Conservation (phyloP, 176 grass and related monocot genomes). For the Typha latifolia region DNA sequence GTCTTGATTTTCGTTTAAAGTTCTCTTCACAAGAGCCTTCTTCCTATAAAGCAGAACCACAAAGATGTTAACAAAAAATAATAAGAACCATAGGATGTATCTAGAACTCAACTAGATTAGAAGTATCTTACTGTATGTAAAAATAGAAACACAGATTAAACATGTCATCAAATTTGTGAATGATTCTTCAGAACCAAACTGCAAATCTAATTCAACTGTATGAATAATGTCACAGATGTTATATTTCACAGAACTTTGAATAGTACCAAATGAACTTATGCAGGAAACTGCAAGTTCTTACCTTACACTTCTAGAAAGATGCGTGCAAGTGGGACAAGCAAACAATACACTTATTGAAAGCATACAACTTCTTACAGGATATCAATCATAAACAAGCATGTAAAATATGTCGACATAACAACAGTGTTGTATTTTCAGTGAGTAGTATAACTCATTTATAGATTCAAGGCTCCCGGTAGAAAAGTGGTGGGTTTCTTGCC, state of each 20-base stretch:
- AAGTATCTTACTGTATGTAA: background rate
- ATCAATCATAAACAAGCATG: background rate
- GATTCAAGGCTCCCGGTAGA: too few relatives aligned
- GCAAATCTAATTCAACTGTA: background rate
- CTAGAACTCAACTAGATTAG: background rate
- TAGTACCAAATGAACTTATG: background rate
- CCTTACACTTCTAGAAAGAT: background rate
- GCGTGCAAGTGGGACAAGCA: background rate
- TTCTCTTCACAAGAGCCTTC: background rate
- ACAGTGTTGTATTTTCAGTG: too few relatives aligned
- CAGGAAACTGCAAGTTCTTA: background rate
- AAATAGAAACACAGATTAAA: background rate
- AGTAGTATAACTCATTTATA: too few relatives aligned
- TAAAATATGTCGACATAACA: too few relatives aligned
- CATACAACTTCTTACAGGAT: background rate
- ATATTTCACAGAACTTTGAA: background rate
- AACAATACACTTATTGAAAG: background rate
- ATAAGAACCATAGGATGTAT: background rate
- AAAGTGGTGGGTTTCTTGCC: too few relatives aligned
- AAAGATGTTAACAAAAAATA: background rate
- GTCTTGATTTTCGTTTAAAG: constrained; percentile 5
- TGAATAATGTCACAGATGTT: background rate
- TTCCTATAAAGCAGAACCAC: background rate
- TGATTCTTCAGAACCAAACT: background rate
- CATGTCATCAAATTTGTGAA: background rate